Evolutionary conservation across 2,329 filamentous ascomycete genomes (phyloP).

Genomic region (Lachnellula arida): DNA sequence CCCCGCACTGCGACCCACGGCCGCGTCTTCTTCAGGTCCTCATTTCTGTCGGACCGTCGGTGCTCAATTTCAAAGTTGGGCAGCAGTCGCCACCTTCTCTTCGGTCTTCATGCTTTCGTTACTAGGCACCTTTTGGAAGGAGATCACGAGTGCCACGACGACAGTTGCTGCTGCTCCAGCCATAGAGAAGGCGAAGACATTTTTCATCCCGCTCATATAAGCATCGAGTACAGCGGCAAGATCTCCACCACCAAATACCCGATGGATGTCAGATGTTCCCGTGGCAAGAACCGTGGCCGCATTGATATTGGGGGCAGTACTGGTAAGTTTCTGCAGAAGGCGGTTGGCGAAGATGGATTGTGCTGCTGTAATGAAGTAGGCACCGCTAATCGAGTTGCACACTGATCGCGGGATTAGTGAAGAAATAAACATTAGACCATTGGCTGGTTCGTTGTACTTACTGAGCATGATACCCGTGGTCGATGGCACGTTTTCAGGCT

Average conservation of each 20-base stretch:
- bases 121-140: conserved; percentile 12
- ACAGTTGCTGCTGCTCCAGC: conserved; percentile 9
- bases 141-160: conserved; percentile 16
- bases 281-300: conserved; percentile 5
- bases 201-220: conserved; percentile 17
- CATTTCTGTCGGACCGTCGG: no score
- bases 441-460: neutral
- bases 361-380: conserved; percentile 16
- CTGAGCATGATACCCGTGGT: conserved; percentile 21
- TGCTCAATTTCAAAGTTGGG: no score
- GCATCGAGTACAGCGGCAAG: conserved; percentile 8
- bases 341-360: conserved; percentile 23
- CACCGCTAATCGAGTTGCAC: conserved; percentile 16
- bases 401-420: conserved; percentile 4
- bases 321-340: conserved; percentile 10
- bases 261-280: conserved; percentile 9
- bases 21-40: no score
- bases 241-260: conserved; percentile 5
- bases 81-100: no score
- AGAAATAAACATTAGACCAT: neutral
- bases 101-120: no score
- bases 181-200: conserved; percentile 12
- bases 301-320: conserved; percentile 8
- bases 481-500: conserved; percentile 22
- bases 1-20: no score